Evolutionary conservation across 345 rosid species (phyloP), one percentile per base, ranked within the genome.

Genomic region (Erysimum cheiranthoides): DNA sequence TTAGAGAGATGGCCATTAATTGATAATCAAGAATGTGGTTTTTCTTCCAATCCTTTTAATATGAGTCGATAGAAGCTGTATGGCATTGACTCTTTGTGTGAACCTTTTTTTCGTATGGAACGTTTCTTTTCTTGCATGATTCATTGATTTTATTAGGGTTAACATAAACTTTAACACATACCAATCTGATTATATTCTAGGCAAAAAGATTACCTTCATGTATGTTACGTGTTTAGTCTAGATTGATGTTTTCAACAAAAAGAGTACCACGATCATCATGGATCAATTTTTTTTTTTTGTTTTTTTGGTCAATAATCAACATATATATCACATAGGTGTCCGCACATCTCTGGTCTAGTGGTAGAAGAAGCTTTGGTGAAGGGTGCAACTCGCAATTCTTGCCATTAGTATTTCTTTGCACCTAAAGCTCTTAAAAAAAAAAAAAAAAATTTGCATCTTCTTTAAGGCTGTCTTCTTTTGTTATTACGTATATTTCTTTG

Each of bases 61-160:
- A 51, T 50, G 34, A 58, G 61, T 49, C 6, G 1, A 8, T 16
- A 36, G 8, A 60, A 45, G 32, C n/a, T n/a, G n/a, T 39, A 43
- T 27, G 73, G 6, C 35, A 50, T 2, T 32, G 69, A 68, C 39
- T 67, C 61, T 74, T 66, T 74, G 67, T 66, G 78, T 74, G 73
- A 66, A 45, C 40, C 66, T 66, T 42, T 56, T 54, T 54, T 17
- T 39, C 13, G 58, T 18, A 8, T 3, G 14, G 21, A 66, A 5
- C 40, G 21, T 61, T 57, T 31, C 1, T 43, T 64, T 61, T 28
- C 27, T 39, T 21, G 32, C 38, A 73, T 54, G 50, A 31, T 43
- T 64, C 38, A 28, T 40, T 40, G 14, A 38, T 16, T 38, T 72
- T 36, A 13, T 25, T 21, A 21, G 25, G 25, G 25, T 21, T 16